Percentiles rank a stretch among this genome's conserved stretches.
phyloP scores from a whole-genome alignment of 352 stramenopile genomes.

The Phytophthora citricola region DNA sequence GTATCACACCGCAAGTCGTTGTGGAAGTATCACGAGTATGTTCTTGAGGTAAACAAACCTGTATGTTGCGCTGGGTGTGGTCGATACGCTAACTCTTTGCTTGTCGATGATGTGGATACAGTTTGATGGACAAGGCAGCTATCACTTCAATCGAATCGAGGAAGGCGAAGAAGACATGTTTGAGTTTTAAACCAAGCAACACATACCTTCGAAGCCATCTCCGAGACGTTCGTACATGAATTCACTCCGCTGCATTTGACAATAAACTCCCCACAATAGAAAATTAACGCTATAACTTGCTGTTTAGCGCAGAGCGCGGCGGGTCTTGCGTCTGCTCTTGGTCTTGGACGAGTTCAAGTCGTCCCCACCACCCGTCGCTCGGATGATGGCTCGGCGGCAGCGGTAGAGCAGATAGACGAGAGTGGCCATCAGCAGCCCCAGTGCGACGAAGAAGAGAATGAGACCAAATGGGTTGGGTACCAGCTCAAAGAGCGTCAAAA shows the following conservation, averaged over 20 bases:
- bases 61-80: too few relatives aligned
- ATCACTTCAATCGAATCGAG: not conserved
- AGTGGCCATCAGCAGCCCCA: slow-evolving; percentile 45
- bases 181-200: not conserved
- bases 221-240: too few relatives aligned
- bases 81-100: not conserved
- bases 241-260: slow-evolving; percentile 2
- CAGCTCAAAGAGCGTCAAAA: slow-evolving; percentile 71
- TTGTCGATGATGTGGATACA: not conserved
- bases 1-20: slow-evolving; percentile 92
- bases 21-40: slow-evolving; percentile 91
- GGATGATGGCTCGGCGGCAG: slow-evolving; percentile 59
- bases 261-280: slow-evolving; percentile 8
- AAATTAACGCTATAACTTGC: not conserved
- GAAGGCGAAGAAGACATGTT: not conserved
- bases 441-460: slow-evolving; percentile 58
- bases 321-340: slow-evolving; percentile 31
- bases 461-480: slow-evolving; percentile 65
- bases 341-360: slow-evolving; percentile 21
- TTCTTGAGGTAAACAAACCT: slow-evolving; percentile 56
- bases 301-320: slow-evolving; percentile 29
- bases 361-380: slow-evolving; percentile 16
- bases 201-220: too few relatives aligned
- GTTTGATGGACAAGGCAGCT: not conserved
- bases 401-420: slow-evolving; percentile 63